phyloP scores from a whole-genome alignment of 2,329 filamentous ascomycete species.

The Colletotrichum sansevieriae region DNA sequence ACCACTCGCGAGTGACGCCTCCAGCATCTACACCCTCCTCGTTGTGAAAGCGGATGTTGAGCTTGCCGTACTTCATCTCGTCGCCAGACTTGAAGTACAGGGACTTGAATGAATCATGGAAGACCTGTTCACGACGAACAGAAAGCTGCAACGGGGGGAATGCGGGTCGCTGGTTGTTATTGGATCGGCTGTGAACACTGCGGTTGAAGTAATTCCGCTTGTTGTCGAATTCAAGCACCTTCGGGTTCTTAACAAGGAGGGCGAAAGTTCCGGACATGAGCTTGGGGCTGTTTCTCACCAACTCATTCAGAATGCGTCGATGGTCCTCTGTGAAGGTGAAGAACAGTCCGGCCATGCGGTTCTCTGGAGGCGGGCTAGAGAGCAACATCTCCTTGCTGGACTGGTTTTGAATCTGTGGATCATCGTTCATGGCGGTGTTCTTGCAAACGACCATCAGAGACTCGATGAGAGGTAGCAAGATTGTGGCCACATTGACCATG shows the following conservation, averaged over 20 bases:
- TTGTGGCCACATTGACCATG: slow-evolving; percentile 97
- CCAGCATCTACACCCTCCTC: slow-evolving; percentile 98
- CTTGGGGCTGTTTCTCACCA: slow-evolving; percentile 96
- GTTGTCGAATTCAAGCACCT: slow-evolving; percentile 99
- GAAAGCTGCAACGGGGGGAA: slow-evolving; percentile 83
- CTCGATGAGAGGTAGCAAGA: slow-evolving; percentile 93
- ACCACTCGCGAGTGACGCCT: slow-evolving; percentile 98
- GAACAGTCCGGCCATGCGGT: slow-evolving; percentile 89
- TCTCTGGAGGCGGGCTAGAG: slow-evolving; percentile 81
- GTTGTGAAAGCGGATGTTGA: slow-evolving; percentile 96
- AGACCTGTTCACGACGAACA: slow-evolving; percentile 93
- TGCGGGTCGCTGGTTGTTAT: slow-evolving; percentile 77
- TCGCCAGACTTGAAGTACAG: slow-evolving; percentile 96
- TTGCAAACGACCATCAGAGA: slow-evolving; percentile 99
- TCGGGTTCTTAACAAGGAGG: slow-evolving; percentile 96
- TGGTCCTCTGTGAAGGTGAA: slow-evolving; percentile 98
- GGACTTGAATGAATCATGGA: slow-evolving; percentile 98
- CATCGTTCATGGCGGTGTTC: slow-evolving; percentile 87
- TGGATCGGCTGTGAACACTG: slow-evolving; percentile 80
- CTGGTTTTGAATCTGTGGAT: slow-evolving; percentile 58
- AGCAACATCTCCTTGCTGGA: slow-evolving; percentile 73
- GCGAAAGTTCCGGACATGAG: slow-evolving; percentile 99
- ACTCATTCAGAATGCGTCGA: slow-evolving; percentile 96
- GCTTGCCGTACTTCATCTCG: slow-evolving; percentile 99
- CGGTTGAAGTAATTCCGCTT: slow-evolving; percentile 99